Evolutionary conservation across 331 rosid species (phyloP).

Genomic region (Stylosanthes scabra): DNA sequence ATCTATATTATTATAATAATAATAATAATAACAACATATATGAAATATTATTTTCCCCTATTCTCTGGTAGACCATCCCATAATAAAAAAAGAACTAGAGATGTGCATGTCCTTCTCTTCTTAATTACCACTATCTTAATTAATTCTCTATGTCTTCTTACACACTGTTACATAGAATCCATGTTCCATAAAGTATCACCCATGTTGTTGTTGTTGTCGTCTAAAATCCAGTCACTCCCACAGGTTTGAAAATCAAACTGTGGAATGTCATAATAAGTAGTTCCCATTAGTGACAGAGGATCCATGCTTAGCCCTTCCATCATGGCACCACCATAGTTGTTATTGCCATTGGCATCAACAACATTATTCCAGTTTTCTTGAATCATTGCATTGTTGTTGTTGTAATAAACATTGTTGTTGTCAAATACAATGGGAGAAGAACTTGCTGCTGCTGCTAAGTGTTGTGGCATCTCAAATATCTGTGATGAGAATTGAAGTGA

Average conservation of each 20-base stretch:
- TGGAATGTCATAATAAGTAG: constrained; percentile 46
- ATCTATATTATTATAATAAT: no score
- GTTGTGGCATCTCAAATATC: constrained; percentile 45
- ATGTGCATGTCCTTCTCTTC: constrained; percentile 46
- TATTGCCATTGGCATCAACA: constrained; percentile 44
- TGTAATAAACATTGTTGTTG: constrained; percentile 28
- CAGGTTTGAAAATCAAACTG: constrained; percentile 60
- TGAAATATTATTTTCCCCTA: background rate
- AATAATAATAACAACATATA: no score
- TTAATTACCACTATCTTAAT: no score
- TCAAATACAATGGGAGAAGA: constrained; percentile 42
- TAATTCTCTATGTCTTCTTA: constrained; percentile 2
- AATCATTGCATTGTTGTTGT: constrained; percentile 31
- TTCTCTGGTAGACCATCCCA: constrained; percentile 34
- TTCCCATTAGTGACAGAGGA: constrained; percentile 46
- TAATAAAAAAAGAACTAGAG: constrained; percentile 37
- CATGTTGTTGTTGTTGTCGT: constrained; percentile 34
- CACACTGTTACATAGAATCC: constrained; percentile 54
- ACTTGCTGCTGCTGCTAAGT: constrained; percentile 25
- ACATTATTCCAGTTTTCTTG: constrained; percentile 28
- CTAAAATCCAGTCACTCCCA: constrained; percentile 59
- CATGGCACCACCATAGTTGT: background rate
- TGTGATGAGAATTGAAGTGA: constrained; percentile 55
- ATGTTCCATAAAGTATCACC: constrained; percentile 72
- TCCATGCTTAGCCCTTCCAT: constrained; percentile 54